Conservation (phyloP, 768 basidiomycete genomes). For the Hortiboletus campestris region DNA sequence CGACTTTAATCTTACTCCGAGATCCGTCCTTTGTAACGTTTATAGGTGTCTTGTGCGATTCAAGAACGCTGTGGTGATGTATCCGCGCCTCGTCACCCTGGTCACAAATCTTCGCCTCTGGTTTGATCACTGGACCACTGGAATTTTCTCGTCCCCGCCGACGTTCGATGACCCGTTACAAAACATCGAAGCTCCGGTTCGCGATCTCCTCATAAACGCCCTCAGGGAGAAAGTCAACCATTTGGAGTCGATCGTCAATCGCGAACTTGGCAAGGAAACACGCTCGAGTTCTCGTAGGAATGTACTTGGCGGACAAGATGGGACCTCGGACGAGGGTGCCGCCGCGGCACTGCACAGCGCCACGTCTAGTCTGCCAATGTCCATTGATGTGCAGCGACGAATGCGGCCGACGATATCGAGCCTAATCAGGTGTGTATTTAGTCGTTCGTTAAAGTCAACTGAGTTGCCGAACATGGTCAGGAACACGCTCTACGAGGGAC, state of each 20-base stretch:
- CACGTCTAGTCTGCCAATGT: conserved; percentile 57
- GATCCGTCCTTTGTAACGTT: conserved; percentile 4
- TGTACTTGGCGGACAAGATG: background rate
- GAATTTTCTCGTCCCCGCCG: conserved; percentile 37
- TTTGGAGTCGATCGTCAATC: conserved; percentile 45
- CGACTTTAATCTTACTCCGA: conserved; percentile 6
- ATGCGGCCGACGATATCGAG: conserved; percentile 73
- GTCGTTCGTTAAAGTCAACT: background rate
- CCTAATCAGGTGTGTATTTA: conserved; percentile 31
- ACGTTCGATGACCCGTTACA: conserved; percentile 47
- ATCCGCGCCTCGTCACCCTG: conserved; percentile 42
- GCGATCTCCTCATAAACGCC: conserved; percentile 35
- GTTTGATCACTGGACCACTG: conserved; percentile 47
- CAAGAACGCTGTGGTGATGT: conserved; percentile 48
- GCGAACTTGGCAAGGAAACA: conserved; percentile 43
- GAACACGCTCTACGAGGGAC: conserved; percentile 56
- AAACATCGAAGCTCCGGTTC: conserved; percentile 24
- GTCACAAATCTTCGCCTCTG: conserved; percentile 44
- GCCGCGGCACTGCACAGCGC: conserved; percentile 36
- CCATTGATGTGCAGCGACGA: conserved; percentile 69
- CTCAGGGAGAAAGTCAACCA: conserved; percentile 33
- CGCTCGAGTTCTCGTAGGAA: conserved; percentile 17
- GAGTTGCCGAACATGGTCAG: conserved; percentile 26
- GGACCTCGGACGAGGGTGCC: conserved; percentile 34
- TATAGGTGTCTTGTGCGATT: conserved; percentile 55